These are phyloP conservation scores for Phoma sp. DNA, from an alignment of 2,329 filamentous ascomycete species.

Conservation along the genomic window DNA sequence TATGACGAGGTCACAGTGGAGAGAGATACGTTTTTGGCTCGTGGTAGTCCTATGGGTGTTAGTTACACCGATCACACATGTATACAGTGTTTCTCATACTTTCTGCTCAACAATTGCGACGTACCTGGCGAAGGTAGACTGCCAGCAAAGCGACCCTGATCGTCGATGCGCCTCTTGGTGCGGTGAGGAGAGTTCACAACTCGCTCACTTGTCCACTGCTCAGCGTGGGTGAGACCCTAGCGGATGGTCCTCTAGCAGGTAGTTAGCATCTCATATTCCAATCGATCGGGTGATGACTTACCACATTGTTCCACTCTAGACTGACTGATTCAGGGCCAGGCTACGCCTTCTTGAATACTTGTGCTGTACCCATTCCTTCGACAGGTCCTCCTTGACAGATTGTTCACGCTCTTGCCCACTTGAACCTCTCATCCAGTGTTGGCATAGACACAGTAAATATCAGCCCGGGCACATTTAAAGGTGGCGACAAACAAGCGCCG, in stretches of 20 bases:
- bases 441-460: conserved; percentile 97
- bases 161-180: conserved; percentile 28
- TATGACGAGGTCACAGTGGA: no score
- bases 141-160: conserved; percentile 28
- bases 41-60: no score
- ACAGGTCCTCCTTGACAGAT: no score
- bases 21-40: no score
- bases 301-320: conserved; percentile 21
- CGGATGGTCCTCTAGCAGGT: conserved; percentile 28
- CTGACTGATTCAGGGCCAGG: conserved; percentile 9
- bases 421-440: conserved; percentile 91
- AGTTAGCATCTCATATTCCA: conserved; percentile 20
- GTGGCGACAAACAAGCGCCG: conserved; percentile 78
- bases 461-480: conserved; percentile 94
- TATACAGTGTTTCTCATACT: no score
- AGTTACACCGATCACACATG: no score
- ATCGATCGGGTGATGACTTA: conserved; percentile 16
- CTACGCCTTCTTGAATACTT: conserved; percentile 5
- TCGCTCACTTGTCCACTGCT: conserved; percentile 28
- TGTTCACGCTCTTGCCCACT: conserved; percentile 67
- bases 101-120: neutral
- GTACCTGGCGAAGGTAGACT: conserved; percentile 7
- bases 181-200: conserved; percentile 29
- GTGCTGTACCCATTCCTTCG: no score
- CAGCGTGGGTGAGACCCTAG: conserved; percentile 24